Evolutionary conservation across 495 filamentous ascomycete species (phyloP).

Genomic region (Penicillium antarcticum): DNA sequence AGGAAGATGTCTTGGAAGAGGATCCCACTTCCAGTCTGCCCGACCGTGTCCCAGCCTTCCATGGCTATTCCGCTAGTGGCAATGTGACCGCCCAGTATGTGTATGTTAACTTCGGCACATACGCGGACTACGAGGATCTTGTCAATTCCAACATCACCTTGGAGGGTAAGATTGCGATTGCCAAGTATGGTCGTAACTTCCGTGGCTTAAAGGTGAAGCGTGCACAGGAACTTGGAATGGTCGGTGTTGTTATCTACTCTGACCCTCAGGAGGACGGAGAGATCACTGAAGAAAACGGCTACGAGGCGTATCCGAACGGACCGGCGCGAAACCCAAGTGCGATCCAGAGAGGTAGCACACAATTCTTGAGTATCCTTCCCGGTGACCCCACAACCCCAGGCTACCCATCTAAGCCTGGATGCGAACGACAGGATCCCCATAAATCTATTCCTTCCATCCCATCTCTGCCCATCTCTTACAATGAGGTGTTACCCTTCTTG

Average conservation of each 20-base stretch:
- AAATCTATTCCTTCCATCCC: conserved; percentile 77
- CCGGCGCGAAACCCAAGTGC: conserved; percentile 84
- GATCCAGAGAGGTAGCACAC: conserved; percentile 87
- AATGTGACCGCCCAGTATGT: conserved; percentile 84
- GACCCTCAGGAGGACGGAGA: conserved; percentile 90
- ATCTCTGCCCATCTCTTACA: conserved; percentile 87
- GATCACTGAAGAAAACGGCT: conserved; percentile 76
- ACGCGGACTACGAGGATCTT: conserved; percentile 80
- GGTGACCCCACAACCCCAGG: conserved; percentile 85
- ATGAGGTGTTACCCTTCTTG: conserved; percentile 79
- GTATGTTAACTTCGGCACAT: conserved; percentile 87
- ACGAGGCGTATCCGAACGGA: conserved; percentile 77
- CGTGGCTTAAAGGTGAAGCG: conserved; percentile 90
- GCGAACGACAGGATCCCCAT: conserved; percentile 68
- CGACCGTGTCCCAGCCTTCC: conserved; percentile 85
- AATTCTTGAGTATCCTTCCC: conserved; percentile 73
- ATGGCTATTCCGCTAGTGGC: conserved; percentile 89
- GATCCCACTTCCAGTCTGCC: conserved; percentile 71
- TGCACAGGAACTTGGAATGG: conserved; percentile 87
- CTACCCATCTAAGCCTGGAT: conserved; percentile 89
- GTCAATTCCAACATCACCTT: conserved; percentile 70
- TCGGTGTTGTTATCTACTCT: conserved; percentile 79
- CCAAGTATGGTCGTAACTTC: conserved; percentile 84
- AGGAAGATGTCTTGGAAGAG: conserved; percentile 83
- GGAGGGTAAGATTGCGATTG: conserved; percentile 80